Evolutionary conservation across 306 rosid genomes (phyloP).

Genomic region (Herpetospermum pedunculosum): DNA sequence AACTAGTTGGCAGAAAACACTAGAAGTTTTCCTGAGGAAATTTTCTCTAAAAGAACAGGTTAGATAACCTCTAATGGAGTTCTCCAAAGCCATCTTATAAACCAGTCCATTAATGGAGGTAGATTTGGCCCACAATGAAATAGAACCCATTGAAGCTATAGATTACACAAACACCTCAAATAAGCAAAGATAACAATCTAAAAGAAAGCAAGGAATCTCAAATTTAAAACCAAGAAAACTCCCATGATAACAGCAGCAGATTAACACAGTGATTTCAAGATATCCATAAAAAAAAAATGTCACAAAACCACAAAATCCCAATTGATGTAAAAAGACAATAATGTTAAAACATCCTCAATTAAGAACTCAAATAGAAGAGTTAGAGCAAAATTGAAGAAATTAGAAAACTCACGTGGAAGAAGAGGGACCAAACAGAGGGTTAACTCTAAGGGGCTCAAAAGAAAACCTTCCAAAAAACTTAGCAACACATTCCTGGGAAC

Average conservation of each 20-base stretch:
- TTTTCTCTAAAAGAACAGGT: background rate
- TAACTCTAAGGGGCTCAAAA: conserved; percentile 8
- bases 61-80: background rate
- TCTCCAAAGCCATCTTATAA: background rate
- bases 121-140: background rate
- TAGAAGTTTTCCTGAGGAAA: background rate
- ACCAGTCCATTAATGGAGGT: background rate
- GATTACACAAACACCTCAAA: background rate
- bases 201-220: background rate
- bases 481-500: conserved; percentile 6
- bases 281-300: background rate
- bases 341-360: background rate
- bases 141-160: background rate
- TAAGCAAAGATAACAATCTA: background rate
- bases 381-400: background rate
- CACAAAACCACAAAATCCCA: background rate
- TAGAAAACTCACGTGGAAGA: conserved; percentile 10
- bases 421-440: conserved; percentile 12
- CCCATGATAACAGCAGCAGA: background rate
- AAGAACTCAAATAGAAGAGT: background rate
- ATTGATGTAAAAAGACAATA: background rate
- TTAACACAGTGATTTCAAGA: background rate
- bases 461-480: conserved; percentile 9
- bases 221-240: background rate
- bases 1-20: background rate